Percentiles rank a stretch among this genome's conserved stretches.
These are phyloP conservation scores for Fusarium cicatricum DNA, from an alignment of 2,329 filamentous ascomycete genomes.

Conservation along the genomic window DNA sequence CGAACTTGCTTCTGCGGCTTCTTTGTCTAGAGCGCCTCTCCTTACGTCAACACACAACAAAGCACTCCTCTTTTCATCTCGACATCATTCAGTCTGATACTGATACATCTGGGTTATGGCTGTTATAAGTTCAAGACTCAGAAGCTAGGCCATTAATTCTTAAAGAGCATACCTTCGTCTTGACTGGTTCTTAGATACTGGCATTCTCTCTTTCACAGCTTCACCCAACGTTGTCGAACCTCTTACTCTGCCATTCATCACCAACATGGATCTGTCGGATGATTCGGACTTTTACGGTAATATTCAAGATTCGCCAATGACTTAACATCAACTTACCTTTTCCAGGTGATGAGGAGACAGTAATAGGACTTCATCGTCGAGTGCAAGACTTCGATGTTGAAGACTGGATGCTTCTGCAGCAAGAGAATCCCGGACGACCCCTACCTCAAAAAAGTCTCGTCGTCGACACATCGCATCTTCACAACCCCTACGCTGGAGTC, in stretches of 20 bases:
- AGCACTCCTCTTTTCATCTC: neutral
- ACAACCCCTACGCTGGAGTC: constrained; percentile 67
- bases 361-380: constrained; percentile 57
- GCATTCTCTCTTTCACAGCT: too few relatives aligned
- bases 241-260: neutral
- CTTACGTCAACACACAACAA: constrained; percentile 28
- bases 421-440: constrained; percentile 40
- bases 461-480: constrained; percentile 47
- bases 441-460: constrained; percentile 27
- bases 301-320: neutral
- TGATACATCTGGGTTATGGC: neutral
- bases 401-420: constrained; percentile 51
- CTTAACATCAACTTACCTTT: constrained; percentile 17
- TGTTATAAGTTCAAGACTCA: too few relatives aligned
- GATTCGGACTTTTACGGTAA: constrained; percentile 67
- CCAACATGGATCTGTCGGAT: constrained; percentile 50
- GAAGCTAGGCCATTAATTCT: neutral
- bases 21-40: constrained; percentile 12
- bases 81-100: neutral
- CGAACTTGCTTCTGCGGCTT: constrained; percentile 36
- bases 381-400: constrained; percentile 59
- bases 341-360: constrained; percentile 63
- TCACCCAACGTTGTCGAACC: neutral
- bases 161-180: neutral
- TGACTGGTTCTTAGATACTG: neutral